Conservation (phyloP, 2,329 filamentous ascomycete species). For the Monosporascus sp. region DNA sequence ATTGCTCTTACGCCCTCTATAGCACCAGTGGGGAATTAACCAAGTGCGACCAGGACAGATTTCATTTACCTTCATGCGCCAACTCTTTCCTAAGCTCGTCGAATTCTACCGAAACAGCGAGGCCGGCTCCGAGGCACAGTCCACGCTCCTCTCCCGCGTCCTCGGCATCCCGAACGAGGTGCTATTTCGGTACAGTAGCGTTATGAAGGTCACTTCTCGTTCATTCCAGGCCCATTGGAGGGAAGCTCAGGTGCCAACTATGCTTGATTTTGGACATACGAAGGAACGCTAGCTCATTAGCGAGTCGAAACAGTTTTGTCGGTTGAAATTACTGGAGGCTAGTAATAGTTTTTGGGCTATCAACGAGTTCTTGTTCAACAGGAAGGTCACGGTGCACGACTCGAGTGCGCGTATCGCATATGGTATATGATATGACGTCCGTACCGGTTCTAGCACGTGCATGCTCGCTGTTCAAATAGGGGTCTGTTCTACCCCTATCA, state of each 20-base stretch:
- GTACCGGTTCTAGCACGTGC: too few species aligned
- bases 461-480: too few species aligned
- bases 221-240: too few species aligned
- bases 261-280: too few species aligned
- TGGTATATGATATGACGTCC: background rate
- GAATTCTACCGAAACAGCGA: slow-evolving; percentile 93
- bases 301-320: background rate
- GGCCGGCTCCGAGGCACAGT: slow-evolving; percentile 39
- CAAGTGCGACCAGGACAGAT: slow-evolving; percentile 51
- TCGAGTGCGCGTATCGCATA: background rate
- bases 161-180: slow-evolving; percentile 70
- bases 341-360: background rate
- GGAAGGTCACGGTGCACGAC: background rate
- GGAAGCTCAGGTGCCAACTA: too few species aligned
- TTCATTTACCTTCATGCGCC: slow-evolving; percentile 97
- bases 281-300: too few species aligned
- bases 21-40: background rate
- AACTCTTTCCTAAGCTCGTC: slow-evolving; percentile 89
- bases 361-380: background rate
- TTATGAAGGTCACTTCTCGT: too few species aligned
- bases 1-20: background rate
- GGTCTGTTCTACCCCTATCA: too few species aligned
- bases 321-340: too few species aligned
- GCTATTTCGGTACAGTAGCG: too few species aligned
- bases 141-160: slow-evolving; percentile 65